phyloP scores from a whole-genome alignment of 179 eudicot species.

The Silene coronaria region DNA sequence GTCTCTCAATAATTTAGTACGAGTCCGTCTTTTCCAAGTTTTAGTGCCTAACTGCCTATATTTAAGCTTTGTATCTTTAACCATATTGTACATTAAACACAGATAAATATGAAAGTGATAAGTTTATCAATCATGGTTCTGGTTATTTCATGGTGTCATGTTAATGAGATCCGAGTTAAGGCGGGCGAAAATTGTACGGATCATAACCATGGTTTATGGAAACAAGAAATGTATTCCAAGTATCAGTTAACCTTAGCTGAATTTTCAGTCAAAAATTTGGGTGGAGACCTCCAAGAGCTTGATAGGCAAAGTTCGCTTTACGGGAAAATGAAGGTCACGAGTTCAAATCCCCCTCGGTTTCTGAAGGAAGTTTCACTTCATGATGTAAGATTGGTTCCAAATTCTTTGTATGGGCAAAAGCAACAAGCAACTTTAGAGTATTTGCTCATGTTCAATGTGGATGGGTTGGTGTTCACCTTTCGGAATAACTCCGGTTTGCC shows the following conservation, averaged over 20 bases:
- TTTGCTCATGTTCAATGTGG: constrained; percentile 61
- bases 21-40: too few species aligned
- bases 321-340: constrained; percentile 32
- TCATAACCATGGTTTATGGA: constrained; percentile 22
- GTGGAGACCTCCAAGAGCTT: constrained; percentile 27
- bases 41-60: too few species aligned
- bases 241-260: constrained; percentile 47
- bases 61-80: not conserved
- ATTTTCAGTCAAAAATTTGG: constrained; percentile 39
- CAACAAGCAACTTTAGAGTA: constrained; percentile 72
- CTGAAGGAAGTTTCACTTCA: constrained; percentile 54
- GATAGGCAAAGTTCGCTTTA: constrained; percentile 37
- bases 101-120: constrained; percentile 2
- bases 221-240: too few species aligned
- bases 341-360: constrained; percentile 20
- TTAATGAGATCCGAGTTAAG: not conserved
- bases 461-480: constrained; percentile 62
- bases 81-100: not conserved
- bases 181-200: constrained; percentile 16
- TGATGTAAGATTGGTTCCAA: constrained; percentile 57
- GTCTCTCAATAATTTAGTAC: too few species aligned
- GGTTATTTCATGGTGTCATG: constrained; percentile 3
- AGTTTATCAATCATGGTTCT: not conserved
- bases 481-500: constrained; percentile 59
- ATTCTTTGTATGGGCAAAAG: constrained; percentile 48